phyloP scores from a whole-genome alignment of 257 asterid species.

The Fraxinus anomala region DNA sequence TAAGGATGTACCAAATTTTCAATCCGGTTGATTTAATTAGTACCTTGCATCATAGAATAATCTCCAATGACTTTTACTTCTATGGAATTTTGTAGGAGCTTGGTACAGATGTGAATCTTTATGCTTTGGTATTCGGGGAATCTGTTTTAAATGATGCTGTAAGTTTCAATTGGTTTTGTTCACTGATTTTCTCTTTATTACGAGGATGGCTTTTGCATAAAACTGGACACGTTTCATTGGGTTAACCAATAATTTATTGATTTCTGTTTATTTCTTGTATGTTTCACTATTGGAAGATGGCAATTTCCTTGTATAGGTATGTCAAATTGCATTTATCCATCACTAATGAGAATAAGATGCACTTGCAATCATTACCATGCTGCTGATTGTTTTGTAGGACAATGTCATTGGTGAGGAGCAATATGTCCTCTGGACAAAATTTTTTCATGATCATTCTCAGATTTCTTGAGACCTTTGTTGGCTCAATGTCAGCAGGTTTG shows the following conservation, averaged over 20 bases:
- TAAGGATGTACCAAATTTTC: neutral
- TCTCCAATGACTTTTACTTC: constrained; percentile 23
- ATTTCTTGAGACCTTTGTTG: constrained; percentile 95
- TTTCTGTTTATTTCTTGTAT: constrained; percentile 32
- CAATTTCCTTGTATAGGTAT: constrained; percentile 95
- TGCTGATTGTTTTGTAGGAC: constrained; percentile 58
- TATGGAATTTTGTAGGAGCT: constrained; percentile 68
- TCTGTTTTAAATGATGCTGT: constrained; percentile 99
- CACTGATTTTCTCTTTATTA: constrained; percentile 25
- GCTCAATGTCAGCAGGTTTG: constrained; percentile 95
- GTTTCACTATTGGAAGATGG: constrained; percentile 76
- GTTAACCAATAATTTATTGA: constrained; percentile 29
- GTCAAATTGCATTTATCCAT: constrained; percentile 33
- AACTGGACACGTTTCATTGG: constrained; percentile 3
- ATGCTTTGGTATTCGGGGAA: constrained; percentile 97
- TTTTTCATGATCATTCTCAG: constrained; percentile 82
- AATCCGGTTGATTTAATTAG: neutral
- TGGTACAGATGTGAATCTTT: constrained; percentile 91
- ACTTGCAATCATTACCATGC: constrained; percentile 24
- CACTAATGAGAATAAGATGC: constrained; percentile 27
- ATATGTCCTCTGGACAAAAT: constrained; percentile 72
- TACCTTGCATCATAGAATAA: constrained; percentile 16
- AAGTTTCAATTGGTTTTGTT: constrained; percentile 41
- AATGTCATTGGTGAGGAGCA: constrained; percentile 92
- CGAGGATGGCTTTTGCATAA: constrained; percentile 23